Conservation (phyloP, 768 basidiomycete species). For the Brasilioporus rufonigricans region DNA sequence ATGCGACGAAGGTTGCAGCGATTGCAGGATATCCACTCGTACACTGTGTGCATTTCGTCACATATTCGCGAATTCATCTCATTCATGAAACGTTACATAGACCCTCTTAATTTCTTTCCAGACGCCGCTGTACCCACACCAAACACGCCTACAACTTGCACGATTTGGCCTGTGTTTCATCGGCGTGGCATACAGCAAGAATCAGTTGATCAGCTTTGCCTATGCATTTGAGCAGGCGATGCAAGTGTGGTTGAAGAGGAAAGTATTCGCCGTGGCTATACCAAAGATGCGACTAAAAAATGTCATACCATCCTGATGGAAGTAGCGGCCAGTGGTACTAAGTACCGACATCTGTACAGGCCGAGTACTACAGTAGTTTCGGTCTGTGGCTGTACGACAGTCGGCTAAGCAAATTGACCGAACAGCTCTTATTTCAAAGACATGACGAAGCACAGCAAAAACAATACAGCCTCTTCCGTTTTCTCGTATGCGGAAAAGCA, state of each 20-base stretch:
- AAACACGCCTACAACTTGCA: constrained; percentile 37
- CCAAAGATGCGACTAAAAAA: constrained; percentile 51
- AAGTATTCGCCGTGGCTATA: constrained; percentile 50
- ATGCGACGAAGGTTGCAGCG: constrained; percentile 29
- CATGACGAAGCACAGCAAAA: constrained; percentile 91
- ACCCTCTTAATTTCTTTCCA: constrained; percentile 41
- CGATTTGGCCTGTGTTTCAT: constrained; percentile 45
- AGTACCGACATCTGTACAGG: no score
- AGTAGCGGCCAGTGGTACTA: no score
- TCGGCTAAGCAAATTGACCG: neutral
- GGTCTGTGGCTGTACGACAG: neutral
- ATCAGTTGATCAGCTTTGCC: constrained; percentile 39
- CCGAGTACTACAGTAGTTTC: no score
- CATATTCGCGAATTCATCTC: neutral
- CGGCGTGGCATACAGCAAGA: constrained; percentile 46
- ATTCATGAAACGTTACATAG: constrained; percentile 36
- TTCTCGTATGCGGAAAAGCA: constrained; percentile 91
- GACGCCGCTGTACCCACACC: constrained; percentile 28
- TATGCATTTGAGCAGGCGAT: constrained; percentile 59
- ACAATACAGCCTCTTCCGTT: constrained; percentile 85
- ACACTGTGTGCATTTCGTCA: constrained; percentile 21
- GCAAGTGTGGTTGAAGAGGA: constrained; percentile 43
- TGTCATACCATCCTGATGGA: constrained; percentile 18
- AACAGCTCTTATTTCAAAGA: neutral
- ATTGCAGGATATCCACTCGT: constrained; percentile 39